phyloP scores from a whole-genome alignment of 2,329 filamentous ascomycete genomes.

The Ustulina deusta region DNA sequence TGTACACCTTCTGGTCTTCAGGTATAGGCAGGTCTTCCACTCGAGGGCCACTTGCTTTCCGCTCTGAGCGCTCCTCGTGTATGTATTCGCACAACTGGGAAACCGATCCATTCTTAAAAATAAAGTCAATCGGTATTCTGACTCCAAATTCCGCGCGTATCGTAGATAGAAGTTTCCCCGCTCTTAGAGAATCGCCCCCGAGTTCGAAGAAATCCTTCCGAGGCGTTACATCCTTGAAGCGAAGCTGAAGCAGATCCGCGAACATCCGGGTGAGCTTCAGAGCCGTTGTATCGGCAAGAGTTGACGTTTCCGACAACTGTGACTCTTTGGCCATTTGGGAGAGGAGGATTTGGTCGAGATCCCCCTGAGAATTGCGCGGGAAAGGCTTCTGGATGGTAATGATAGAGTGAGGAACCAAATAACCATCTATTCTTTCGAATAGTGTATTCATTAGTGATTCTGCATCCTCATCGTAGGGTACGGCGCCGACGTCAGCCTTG shows the following conservation, averaged over 20 bases:
- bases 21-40: constrained; percentile 25
- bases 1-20: constrained; percentile 55
- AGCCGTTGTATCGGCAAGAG: constrained; percentile 43
- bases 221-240: constrained; percentile 53
- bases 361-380: constrained; percentile 49
- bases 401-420: constrained; percentile 55
- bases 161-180: constrained; percentile 63
- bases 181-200: constrained; percentile 65
- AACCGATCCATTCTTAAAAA: constrained; percentile 64
- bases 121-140: constrained; percentile 62
- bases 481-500: neutral
- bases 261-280: constrained; percentile 59
- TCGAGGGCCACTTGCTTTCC: neutral
- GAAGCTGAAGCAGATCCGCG: constrained; percentile 58
- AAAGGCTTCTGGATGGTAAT: constrained; percentile 53
- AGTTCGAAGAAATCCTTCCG: constrained; percentile 61
- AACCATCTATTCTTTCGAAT: constrained; percentile 45
- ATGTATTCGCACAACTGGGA: constrained; percentile 55
- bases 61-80: constrained; percentile 48
- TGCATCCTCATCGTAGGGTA: constrained; percentile 7
- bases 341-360: constrained; percentile 53
- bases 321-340: constrained; percentile 49
- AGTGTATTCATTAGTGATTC: constrained; percentile 38
- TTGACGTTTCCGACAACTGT: constrained; percentile 36
- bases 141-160: constrained; percentile 63